phyloP scores from a whole-genome alignment of 495 filamentous ascomycete genomes.

The Lindgomyces ingoldianus region DNA sequence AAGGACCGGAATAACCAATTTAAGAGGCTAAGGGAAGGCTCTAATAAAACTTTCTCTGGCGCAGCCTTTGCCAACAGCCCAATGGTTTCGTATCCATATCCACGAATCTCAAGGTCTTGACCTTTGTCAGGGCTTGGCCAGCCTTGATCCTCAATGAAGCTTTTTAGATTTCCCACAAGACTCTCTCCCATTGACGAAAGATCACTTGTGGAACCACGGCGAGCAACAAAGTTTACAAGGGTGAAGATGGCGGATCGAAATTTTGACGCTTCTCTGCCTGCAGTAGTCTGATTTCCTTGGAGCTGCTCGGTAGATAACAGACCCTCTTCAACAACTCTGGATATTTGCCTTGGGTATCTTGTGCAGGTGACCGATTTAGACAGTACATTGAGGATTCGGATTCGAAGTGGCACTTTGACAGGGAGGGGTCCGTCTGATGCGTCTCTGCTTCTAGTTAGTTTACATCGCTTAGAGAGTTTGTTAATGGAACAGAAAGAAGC shows the following conservation, averaged over 20 bases:
- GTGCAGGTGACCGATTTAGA: constrained; percentile 73
- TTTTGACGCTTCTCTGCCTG: constrained; percentile 70
- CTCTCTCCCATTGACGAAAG: constrained; percentile 65
- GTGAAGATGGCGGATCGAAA: constrained; percentile 82
- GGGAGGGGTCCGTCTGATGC: constrained; percentile 50
- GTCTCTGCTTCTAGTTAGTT: constrained; percentile 9
- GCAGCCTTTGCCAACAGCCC: constrained; percentile 67
- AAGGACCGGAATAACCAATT: constrained; percentile 80
- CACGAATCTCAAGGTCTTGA: constrained; percentile 43
- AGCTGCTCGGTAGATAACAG: constrained; percentile 48
- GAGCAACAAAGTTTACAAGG: constrained; percentile 84
- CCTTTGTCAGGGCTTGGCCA: constrained; percentile 66
- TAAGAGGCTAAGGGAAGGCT: constrained; percentile 61
- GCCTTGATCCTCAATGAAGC: constrained; percentile 76
- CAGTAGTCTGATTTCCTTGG: constrained; percentile 44
- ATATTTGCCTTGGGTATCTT: constrained; percentile 62
- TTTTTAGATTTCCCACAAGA: constrained; percentile 68
- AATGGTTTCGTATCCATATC: constrained; percentile 68
- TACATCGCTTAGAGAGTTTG: neutral
- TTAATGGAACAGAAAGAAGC: neutral
- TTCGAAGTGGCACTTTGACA: constrained; percentile 69
- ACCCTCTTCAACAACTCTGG: constrained; percentile 68
- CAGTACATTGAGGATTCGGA: constrained; percentile 70
- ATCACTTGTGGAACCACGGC: constrained; percentile 63
- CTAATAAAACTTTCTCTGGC: constrained; percentile 54